phyloP scores from a whole-genome alignment of 352 stramenopile species.

The Phytopythium helicoides region DNA sequence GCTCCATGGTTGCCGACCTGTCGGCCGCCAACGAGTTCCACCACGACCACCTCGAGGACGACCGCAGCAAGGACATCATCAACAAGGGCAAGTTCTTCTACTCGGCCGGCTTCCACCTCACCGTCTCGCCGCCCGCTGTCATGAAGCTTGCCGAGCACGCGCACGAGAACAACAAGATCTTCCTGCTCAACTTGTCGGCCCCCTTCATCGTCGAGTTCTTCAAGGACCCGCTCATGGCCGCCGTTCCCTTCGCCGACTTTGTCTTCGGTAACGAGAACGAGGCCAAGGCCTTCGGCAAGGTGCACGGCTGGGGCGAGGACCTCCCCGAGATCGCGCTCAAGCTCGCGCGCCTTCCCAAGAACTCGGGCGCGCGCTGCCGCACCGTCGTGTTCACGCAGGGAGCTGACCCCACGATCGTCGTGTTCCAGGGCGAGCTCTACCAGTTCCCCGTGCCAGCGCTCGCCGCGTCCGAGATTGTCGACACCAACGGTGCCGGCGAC shows the following conservation, averaged over 20 bases:
- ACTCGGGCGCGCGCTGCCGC: slow-evolving; percentile 84
- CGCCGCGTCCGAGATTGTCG: slow-evolving; percentile 91
- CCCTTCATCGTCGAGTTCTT: slow-evolving; percentile 99
- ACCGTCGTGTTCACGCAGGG: slow-evolving; percentile 99
- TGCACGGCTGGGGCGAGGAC: slow-evolving; percentile 88
- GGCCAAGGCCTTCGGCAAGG: slow-evolving; percentile 93
- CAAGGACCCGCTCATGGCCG: slow-evolving; percentile 93
- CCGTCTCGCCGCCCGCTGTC: slow-evolving; percentile 93
- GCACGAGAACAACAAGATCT: slow-evolving; percentile 92
- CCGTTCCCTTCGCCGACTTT: slow-evolving; percentile 96
- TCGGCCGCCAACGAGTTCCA: slow-evolving; percentile 99
- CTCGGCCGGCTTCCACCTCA: slow-evolving; percentile 98
- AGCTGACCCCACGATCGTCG: slow-evolving; percentile 94
- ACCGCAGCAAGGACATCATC: slow-evolving; percentile 94
- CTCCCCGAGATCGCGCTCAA: slow-evolving; percentile 91
- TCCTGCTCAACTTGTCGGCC: slow-evolving; percentile 97
- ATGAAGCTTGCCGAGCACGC: slow-evolving; percentile 93
- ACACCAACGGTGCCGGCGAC: slow-evolving; percentile 99
- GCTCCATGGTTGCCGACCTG: slow-evolving; percentile 97
- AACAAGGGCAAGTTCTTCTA: slow-evolving; percentile 95
- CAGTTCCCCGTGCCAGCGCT: slow-evolving; percentile 92
- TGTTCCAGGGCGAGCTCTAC: slow-evolving; percentile 91
- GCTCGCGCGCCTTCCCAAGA: slow-evolving; percentile 93
- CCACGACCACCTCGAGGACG: slow-evolving; percentile 77
- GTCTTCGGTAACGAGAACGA: slow-evolving; percentile 99